phyloP scores from a whole-genome alignment of 768 basidiomycete genomes.

The Hypholoma fasciculare region DNA sequence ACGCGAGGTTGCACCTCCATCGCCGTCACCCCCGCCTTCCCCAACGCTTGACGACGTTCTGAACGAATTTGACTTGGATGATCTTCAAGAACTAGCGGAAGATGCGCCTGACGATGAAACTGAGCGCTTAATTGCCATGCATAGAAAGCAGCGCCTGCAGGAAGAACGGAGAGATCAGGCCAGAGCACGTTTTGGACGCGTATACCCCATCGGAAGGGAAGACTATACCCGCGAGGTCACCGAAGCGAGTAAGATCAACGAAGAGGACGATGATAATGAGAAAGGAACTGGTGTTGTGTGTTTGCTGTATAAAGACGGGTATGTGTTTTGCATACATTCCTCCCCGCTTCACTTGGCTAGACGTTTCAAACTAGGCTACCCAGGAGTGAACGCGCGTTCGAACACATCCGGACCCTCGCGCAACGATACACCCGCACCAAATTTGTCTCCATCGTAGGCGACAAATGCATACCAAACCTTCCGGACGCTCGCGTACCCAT shows the following conservation, averaged over 20 bases:
- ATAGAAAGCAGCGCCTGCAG: conserved; percentile 61
- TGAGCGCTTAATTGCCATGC: conserved; percentile 69
- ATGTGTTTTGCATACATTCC: conserved; percentile 26
- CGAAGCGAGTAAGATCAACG: conserved; percentile 77
- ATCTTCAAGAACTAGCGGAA: conserved; percentile 69
- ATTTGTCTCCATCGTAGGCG: conserved; percentile 92
- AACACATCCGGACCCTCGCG: conserved; percentile 72
- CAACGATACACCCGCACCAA: conserved; percentile 88
- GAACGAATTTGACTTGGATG: conserved; percentile 58
- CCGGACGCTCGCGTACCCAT: conserved; percentile 91
- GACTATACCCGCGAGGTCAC: conserved; percentile 96
- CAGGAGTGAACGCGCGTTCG: conserved; percentile 73
- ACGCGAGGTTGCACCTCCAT: conserved; percentile 60
- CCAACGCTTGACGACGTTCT: conserved; percentile 71
- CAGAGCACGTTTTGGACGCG: conserved; percentile 74
- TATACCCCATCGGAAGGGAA: conserved; percentile 88
- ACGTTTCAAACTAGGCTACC: conserved; percentile 54
- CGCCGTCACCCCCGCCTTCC: conserved; percentile 81
- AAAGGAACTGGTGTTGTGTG: conserved; percentile 92
- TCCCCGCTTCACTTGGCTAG: neutral
- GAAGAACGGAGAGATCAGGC: conserved; percentile 60
- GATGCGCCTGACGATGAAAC: conserved; percentile 77
- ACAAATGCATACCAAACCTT: conserved; percentile 95
- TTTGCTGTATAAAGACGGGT: conserved; percentile 96
- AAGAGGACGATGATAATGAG: conserved; percentile 63